A percentile compares a stretch with the other conserved stretches of the same genome.
Evolutionary conservation across 2,329 filamentous ascomycete species (phyloP).

Genomic region (Bipolaris gigantea): DNA sequence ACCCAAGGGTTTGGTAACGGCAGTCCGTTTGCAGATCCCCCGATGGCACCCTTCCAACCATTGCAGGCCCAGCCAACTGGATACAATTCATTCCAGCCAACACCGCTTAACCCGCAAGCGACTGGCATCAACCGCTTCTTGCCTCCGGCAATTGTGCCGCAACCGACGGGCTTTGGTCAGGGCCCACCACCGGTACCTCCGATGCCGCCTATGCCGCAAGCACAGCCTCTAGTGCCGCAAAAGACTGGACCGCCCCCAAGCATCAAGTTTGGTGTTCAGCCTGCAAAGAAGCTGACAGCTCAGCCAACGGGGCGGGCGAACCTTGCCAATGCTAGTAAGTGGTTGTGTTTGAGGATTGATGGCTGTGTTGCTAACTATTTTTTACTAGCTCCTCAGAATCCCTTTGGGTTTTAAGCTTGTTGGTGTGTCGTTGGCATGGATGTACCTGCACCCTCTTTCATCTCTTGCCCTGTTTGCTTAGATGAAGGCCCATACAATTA

Average conservation of each 20-base stretch:
- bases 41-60: slow-evolving; percentile 49
- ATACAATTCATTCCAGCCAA: slow-evolving; percentile 39
- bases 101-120: slow-evolving; percentile 54
- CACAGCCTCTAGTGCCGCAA: slow-evolving; percentile 71
- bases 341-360: neutral
- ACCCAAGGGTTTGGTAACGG: slow-evolving; percentile 51
- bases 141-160: slow-evolving; percentile 54
- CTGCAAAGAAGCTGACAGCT: slow-evolving; percentile 73
- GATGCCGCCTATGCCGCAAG: slow-evolving; percentile 57
- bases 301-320: slow-evolving; percentile 94
- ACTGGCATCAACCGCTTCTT: slow-evolving; percentile 56
- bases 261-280: slow-evolving; percentile 81
- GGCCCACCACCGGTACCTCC: slow-evolving; percentile 62
- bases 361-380: slow-evolving; percentile 7
- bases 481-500: neutral
- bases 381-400: slow-evolving; percentile 67
- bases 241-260: slow-evolving; percentile 84
- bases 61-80: slow-evolving; percentile 46
- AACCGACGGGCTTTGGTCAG: slow-evolving; percentile 58
- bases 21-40: slow-evolving; percentile 58
- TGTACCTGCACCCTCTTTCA: neutral
- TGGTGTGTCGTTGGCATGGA: neutral
- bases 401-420: slow-evolving; percentile 65
- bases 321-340: slow-evolving; percentile 94
- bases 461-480: neutral